Percentiles rank a stretch among this genome's conserved stretches.
These are phyloP conservation scores for Corymbia maculata DNA, from an alignment of 345 rosid genomes.

Conservation along the genomic window DNA sequence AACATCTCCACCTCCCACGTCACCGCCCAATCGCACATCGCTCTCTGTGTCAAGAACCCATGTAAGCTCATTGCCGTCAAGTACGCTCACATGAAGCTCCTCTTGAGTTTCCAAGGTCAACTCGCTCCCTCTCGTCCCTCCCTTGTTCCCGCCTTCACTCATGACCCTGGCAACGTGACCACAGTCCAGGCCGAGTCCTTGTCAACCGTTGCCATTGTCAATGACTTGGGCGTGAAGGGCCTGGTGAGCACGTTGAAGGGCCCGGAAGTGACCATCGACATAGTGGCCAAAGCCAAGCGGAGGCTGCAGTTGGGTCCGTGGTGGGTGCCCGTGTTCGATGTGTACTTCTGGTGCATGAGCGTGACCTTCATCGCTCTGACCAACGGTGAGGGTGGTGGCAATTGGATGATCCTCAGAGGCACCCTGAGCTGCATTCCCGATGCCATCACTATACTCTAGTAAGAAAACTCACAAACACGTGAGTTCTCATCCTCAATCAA, in stretches of 20 bases:
- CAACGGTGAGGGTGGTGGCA: no score
- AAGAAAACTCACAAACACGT: no score
- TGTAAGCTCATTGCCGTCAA: background rate
- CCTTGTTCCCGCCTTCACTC: background rate
- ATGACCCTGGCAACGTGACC: background rate
- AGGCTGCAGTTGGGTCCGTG: background rate
- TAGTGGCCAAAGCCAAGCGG: background rate
- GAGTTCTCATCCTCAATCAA: no score
- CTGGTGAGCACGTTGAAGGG: background rate
- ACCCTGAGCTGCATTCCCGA: no score
- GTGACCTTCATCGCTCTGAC: accelerated
- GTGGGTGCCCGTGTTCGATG: background rate
- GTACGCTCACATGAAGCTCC: background rate
- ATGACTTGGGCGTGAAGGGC: background rate
- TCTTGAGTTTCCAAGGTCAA: background rate
- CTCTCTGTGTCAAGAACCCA: background rate
- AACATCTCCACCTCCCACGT: background rate
- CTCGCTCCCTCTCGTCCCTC: background rate
- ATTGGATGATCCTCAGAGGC: no score
- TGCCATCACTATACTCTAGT: no score
- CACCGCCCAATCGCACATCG: background rate
- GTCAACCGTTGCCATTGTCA: background rate
- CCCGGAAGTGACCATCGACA: background rate
- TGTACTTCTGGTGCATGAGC: background rate
- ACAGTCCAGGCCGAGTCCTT: background rate